phyloP scores from a whole-genome alignment of 208 protist genomes.

The Naegleria lovaniensis region DNA sequence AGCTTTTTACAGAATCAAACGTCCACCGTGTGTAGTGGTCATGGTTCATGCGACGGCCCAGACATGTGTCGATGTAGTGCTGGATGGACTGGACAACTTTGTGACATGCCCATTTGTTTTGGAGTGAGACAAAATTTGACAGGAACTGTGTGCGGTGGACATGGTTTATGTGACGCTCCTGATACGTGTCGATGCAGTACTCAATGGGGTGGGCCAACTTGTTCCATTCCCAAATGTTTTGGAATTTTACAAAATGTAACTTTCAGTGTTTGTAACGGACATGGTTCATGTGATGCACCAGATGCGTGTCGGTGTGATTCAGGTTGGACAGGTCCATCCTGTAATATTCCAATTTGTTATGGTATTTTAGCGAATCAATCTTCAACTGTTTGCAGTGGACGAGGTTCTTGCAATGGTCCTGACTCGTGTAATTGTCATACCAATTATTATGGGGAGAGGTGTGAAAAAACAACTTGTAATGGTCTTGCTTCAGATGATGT shows the following conservation, averaged over 20 bases:
- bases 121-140: not conserved
- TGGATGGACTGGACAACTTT: not conserved
- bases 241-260: too few species aligned
- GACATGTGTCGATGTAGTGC: not conserved
- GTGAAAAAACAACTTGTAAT: too few species aligned
- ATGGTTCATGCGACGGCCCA: not conserved
- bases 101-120: not conserved
- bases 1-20: too few species aligned
- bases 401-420: not conserved
- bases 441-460: too few species aligned
- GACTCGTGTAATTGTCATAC: not conserved
- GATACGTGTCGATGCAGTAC: not conserved
- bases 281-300: not conserved
- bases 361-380: too few species aligned
- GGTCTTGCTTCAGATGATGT: too few species aligned
- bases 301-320: not conserved
- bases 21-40: not conserved
- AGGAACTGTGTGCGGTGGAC: not conserved
- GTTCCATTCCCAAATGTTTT: too few species aligned
- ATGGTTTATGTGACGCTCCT: not conserved
- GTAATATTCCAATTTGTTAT: not conserved
- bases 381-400: not conserved
- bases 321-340: not conserved
- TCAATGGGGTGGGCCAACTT: not conserved
- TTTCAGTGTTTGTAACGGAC: not conserved